Evolutionary conservation across 2,329 filamentous ascomycete species (phyloP).

Genomic region (Chaetomiaceae sp.): DNA sequence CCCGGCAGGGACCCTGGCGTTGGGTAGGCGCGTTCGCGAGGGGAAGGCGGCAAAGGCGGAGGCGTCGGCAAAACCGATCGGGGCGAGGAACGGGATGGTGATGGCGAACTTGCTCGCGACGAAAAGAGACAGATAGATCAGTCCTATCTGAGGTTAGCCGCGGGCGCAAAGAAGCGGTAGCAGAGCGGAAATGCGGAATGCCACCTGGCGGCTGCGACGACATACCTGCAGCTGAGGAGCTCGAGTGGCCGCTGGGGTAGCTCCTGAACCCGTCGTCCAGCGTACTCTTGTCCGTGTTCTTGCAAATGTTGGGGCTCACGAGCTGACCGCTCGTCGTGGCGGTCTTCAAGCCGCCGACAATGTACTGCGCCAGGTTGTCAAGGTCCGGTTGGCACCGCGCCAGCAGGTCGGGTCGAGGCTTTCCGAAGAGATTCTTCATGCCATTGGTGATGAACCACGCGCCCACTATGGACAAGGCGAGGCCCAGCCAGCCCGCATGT

Average conservation of each 20-base stretch:
- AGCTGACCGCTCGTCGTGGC: constrained; percentile 55
- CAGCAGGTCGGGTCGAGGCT: constrained; percentile 75
- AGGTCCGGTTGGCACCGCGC: constrained; percentile 72
- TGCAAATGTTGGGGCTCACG: constrained; percentile 73
- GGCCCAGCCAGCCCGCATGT: constrained; percentile 77
- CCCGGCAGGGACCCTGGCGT: constrained; percentile 32
- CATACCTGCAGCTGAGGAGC: constrained; percentile 42
- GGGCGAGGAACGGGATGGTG: constrained; percentile 62
- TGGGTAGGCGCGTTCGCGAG: constrained; percentile 57
- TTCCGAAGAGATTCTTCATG: constrained; percentile 70
- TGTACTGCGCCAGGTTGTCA: constrained; percentile 49
- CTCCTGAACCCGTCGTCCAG: constrained; percentile 78
- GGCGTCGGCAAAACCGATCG: constrained; percentile 39
- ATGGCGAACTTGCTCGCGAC: constrained; percentile 77
- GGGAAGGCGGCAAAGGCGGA: constrained; percentile 61
- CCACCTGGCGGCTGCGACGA: too few relatives aligned
- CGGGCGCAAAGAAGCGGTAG: too few relatives aligned
- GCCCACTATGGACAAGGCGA: constrained; percentile 64
- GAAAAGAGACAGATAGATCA: constrained; percentile 82
- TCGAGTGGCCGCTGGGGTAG: constrained; percentile 68
- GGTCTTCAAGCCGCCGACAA: constrained; percentile 55
- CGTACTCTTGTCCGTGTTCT: constrained; percentile 51
- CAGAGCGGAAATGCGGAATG: background rate
- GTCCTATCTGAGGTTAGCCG: constrained; percentile 47
- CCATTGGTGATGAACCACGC: constrained; percentile 78